These are phyloP conservation scores for Pelargonium nanum DNA, from an alignment of 345 rosid species.

Conservation along the genomic window DNA sequence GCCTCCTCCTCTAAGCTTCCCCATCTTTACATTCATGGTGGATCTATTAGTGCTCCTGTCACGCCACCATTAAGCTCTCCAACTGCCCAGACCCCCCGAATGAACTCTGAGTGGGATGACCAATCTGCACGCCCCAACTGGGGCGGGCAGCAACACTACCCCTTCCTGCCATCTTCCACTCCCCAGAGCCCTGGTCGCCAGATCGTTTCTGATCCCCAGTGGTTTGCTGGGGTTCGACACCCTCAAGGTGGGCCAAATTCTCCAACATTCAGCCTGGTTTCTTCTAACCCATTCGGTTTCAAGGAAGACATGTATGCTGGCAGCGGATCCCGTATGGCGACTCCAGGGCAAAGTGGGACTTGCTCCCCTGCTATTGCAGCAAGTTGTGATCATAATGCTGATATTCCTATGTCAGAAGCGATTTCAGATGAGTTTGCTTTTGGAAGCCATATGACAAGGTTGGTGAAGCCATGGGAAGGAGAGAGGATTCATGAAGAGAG, in stretches of 20 bases:
- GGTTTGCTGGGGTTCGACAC: constrained; percentile 63
- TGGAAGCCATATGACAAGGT: constrained; percentile 50
- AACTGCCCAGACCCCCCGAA: constrained; percentile 46
- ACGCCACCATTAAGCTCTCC: constrained; percentile 88
- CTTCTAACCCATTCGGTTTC: constrained; percentile 56
- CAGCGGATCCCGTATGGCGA: constrained; percentile 84
- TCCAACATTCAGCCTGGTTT: constrained; percentile 85
- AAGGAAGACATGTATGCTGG: constrained; percentile 44
- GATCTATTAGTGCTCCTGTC: constrained; percentile 94
- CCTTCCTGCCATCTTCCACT: constrained; percentile 41
- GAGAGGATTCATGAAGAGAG: constrained; percentile 95
- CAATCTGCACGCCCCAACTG: constrained; percentile 29
- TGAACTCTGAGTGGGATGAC: constrained; percentile 56
- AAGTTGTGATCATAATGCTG: constrained; percentile 58
- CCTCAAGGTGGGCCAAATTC: constrained; percentile 83
- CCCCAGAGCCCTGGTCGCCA: constrained; percentile 67
- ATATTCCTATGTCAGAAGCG: constrained; percentile 79
- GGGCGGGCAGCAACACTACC: constrained; percentile 23
- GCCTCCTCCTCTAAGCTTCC: constrained; percentile 53
- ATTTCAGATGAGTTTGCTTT: constrained; percentile 90
- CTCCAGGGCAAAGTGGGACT: constrained; percentile 94
- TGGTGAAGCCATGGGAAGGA: constrained; percentile 99
- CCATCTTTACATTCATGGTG: constrained; percentile 49
- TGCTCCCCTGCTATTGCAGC: constrained; percentile 88
- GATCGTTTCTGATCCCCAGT: constrained; percentile 54